Evolutionary conservation across 2,329 filamentous ascomycete genomes (phyloP).

Genomic region (Cercospora sp.): DNA sequence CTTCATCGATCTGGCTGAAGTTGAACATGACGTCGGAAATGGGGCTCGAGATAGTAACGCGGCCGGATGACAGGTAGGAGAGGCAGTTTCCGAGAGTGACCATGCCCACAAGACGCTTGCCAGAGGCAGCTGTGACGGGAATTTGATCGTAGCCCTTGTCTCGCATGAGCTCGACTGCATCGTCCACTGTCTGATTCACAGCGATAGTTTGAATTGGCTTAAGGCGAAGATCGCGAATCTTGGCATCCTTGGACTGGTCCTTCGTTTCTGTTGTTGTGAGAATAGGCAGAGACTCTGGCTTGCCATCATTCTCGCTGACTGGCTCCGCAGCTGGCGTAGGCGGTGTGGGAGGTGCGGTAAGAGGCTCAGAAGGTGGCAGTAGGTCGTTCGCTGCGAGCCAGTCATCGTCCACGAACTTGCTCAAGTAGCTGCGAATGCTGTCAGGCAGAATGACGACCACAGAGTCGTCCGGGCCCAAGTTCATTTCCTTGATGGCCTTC

Average conservation of each 20-base stretch:
- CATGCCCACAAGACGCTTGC: slow-evolving; percentile 75
- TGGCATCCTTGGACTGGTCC: slow-evolving; percentile 76
- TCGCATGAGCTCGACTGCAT: slow-evolving; percentile 96
- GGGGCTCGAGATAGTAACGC: slow-evolving; percentile 70
- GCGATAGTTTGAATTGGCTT: slow-evolving; percentile 90
- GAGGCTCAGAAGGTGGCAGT: slow-evolving; percentile 62
- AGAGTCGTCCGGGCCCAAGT: slow-evolving; percentile 78
- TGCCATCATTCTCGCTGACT: slow-evolving; percentile 19
- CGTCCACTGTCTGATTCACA: slow-evolving; percentile 69
- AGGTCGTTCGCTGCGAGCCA: slow-evolving; percentile 98
- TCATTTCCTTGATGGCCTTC: slow-evolving; percentile 72
- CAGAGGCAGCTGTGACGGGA: slow-evolving; percentile 73
- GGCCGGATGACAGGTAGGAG: slow-evolving; percentile 81
- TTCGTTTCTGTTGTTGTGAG: slow-evolving; percentile 42
- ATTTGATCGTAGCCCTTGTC: slow-evolving; percentile 98
- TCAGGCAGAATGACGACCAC: slow-evolving; percentile 92
- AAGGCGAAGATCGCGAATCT: slow-evolving; percentile 77
- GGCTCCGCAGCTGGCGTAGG: slow-evolving; percentile 40
- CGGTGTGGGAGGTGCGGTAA: slow-evolving; percentile 41
- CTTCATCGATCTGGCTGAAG: slow-evolving; percentile 82
- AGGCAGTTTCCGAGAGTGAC: slow-evolving; percentile 94
- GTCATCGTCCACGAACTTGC: slow-evolving; percentile 98
- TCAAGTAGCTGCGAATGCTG: slow-evolving; percentile 94
- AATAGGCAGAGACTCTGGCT: slow-evolving; percentile 36
- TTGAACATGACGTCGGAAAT: slow-evolving; percentile 96